Base-by-base conservation (phyloP, 2,329 filamentous ascomycete species). In the Arthrobotrys sphaeroides region DNA sequence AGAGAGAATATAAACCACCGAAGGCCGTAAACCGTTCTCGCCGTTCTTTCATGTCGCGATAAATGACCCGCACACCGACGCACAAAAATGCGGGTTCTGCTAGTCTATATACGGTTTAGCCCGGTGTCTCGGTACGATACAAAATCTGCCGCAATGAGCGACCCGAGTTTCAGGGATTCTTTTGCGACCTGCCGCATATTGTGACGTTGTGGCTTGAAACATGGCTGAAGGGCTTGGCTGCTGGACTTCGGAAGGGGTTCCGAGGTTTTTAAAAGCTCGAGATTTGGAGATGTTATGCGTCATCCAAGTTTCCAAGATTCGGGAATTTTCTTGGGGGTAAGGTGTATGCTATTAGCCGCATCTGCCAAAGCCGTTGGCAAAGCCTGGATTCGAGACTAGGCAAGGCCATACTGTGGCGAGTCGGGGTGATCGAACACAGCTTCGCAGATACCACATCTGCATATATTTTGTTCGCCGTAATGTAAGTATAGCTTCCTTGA, bases 201-300 rank as follows among this genome's bases (percentile, higher is more conserved):
- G 9, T 55, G 51, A 55, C 13, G 51, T 55, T 55, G 51, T 55
- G 51, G 51, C 51, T 36, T 55, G 51, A 55, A 55, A 55, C 51
- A 55, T 55, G 51, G 51, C 51, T 38, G 31, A 22, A 38, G 28
- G 49, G 18, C 51, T 38, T 55, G 31, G 51, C 45, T 49, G 1
- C 31, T 33, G 12, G 31, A 16, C 45, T 6, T 49, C 6, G 45
- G 13, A 6, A 45, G 6, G 5, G 31, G 5, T 22, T 10, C 38
- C 4, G 42, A 49, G 22, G 22, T 9, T 28, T 13, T 13, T n/a
- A n/a, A n/a, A n/a, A 16, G 12, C 82, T 89, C 78, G 88, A 84
- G 82, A 90, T 85, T 76, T 88, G 89, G 16, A 43, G 31, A 22
- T 5, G 12, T 1, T 16, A 5, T 40, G n/a, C 36, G 12, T 40